phyloP scores from a whole-genome alignment of 257 asterid species.

The Pogostemon cablin region DNA sequence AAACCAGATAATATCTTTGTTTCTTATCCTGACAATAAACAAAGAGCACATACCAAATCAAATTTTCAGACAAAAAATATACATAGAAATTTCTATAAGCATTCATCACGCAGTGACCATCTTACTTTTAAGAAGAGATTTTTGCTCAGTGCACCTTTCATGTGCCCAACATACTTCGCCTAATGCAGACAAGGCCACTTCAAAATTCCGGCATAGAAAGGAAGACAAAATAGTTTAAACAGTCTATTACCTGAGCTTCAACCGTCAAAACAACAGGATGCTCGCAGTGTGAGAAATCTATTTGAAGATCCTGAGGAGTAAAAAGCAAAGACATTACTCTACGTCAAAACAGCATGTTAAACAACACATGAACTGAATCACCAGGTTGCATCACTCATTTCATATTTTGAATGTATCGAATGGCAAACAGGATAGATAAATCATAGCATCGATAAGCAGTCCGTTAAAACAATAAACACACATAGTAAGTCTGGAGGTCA shows the following conservation, averaged over 20 bases:
- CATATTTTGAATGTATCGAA: no score
- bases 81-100: constrained; percentile 1
- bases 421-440: not conserved
- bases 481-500: not conserved
- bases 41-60: not conserved
- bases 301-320: constrained; percentile 65
- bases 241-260: constrained; percentile 74
- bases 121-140: constrained; percentile 86
- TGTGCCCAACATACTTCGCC: constrained; percentile 76
- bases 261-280: constrained; percentile 92
- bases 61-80: not conserved
- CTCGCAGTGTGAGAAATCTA: constrained; percentile 58
- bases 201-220: not conserved
- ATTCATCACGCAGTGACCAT: not conserved
- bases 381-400: not conserved
- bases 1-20: constrained; percentile 77
- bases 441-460: not conserved
- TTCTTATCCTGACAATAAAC: constrained; percentile 75
- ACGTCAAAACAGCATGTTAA: constrained; percentile 15
- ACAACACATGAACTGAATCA: not conserved
- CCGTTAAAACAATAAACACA: constrained; percentile 15
- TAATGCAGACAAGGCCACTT: constrained; percentile 33
- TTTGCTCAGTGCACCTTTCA: constrained; percentile 80
- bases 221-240: not conserved
- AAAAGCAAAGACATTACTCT: constrained; percentile 22